A percentile compares a stretch with the other conserved stretches of the same genome.
phyloP scores from a whole-genome alignment of 2,329 filamentous ascomycete genomes.

The Domatiomyces catenatus region DNA sequence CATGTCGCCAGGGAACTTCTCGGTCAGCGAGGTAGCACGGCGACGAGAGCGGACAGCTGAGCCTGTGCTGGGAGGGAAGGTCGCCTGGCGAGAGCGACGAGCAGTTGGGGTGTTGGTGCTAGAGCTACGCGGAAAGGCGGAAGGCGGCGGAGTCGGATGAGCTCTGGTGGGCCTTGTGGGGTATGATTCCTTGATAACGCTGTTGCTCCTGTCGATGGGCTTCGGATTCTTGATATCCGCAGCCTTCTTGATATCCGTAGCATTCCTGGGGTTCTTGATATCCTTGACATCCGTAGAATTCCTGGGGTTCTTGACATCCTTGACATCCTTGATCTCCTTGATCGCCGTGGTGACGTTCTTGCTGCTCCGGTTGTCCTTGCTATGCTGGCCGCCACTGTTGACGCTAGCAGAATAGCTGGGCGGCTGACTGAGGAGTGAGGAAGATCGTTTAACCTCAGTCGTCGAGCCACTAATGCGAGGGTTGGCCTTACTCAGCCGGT shows the following conservation, averaged over 20 bases:
- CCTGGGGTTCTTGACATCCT: no score
- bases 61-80: conserved; percentile 5
- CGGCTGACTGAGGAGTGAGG: conserved; percentile 3
- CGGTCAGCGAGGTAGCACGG: conserved; percentile 32
- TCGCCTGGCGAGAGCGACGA: conserved; percentile 27
- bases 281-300: conserved; percentile 9
- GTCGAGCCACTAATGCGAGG: conserved; percentile 8
- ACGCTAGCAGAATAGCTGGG: not conserved
- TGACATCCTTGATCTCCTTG: conserved; percentile 10
- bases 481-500: conserved; percentile 14
- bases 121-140: conserved; percentile 35
- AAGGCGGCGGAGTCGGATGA: conserved; percentile 39
- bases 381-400: conserved; percentile 12
- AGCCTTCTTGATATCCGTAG: no score
- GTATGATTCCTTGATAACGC: conserved; percentile 1
- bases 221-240: conserved; percentile 19
- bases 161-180: conserved; percentile 10
- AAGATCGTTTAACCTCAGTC: conserved; percentile 6
- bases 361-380: conserved; percentile 4
- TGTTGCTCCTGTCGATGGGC: conserved; percentile 9
- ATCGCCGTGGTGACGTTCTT: no score
- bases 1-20: conserved; percentile 14
- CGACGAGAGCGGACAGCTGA: conserved; percentile 2
- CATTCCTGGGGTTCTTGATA: conserved; percentile 29
- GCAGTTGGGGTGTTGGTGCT: conserved; percentile 24